Percentiles rank a stretch among this genome's conserved stretches.
Conservation (phyloP, 2,329 filamentous ascomycete genomes). For the Ophiostoma sp. region DNA sequence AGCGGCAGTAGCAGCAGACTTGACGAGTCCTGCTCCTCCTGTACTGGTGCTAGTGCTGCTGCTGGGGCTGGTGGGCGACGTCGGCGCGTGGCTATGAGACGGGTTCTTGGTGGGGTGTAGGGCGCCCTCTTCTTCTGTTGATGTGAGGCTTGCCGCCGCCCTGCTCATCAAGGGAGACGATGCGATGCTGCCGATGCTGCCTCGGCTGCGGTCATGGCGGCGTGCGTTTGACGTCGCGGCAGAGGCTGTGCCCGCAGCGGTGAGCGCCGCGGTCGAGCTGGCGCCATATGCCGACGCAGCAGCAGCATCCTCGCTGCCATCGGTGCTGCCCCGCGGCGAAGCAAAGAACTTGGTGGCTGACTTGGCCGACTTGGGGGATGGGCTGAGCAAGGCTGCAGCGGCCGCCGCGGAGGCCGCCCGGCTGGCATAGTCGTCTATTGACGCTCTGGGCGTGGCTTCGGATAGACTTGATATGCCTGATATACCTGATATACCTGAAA, state of each 20-base stretch:
- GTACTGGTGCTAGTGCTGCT: not conserved
- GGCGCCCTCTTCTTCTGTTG: not conserved
- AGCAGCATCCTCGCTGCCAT: slow-evolving; percentile 20
- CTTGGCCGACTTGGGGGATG: slow-evolving; percentile 20
- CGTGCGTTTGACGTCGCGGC: slow-evolving; percentile 26
- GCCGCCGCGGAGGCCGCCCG: slow-evolving; percentile 27
- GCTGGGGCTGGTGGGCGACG: slow-evolving; percentile 14
- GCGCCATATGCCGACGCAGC: not conserved
- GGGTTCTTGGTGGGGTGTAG: not conserved
- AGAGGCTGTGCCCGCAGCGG: slow-evolving; percentile 19
- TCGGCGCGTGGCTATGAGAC: not conserved
- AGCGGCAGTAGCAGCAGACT: slow-evolving; percentile 5
- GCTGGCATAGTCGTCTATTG: slow-evolving; percentile 43
- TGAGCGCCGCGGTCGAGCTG: not conserved
- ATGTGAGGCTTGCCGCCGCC: slow-evolving; percentile 20
- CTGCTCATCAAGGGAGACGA: slow-evolving; percentile 13
- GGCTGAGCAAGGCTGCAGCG: slow-evolving; percentile 18
- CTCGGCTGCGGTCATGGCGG: slow-evolving; percentile 15
- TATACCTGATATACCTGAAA: slow-evolving; percentile 34
- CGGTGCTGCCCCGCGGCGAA: not conserved
- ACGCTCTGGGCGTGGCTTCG: slow-evolving; percentile 36
- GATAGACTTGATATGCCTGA: slow-evolving; percentile 34
- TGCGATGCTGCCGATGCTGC: slow-evolving; percentile 17
- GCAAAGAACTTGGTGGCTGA: slow-evolving; percentile 15
- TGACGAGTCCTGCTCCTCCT: not conserved